phyloP scores from a whole-genome alignment of 805 yeast species.

The Blastobotrys americana region DNA sequence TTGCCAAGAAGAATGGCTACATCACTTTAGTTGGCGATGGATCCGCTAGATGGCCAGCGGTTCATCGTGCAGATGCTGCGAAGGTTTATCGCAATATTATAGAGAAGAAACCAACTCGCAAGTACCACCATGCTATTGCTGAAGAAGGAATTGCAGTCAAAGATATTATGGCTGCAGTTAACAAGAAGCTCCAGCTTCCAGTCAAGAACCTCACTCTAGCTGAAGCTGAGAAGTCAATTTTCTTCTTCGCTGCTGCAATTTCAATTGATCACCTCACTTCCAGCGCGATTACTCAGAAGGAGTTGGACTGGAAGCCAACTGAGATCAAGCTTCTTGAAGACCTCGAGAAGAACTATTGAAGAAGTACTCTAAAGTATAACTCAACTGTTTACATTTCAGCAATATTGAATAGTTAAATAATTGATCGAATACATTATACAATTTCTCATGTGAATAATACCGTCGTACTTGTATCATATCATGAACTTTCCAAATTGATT shows the following conservation, averaged over 20 bases:
- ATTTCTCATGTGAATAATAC: too few species aligned
- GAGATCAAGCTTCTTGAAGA: slow-evolving; percentile 2
- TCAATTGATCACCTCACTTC: neutral
- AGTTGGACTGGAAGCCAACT: slow-evolving; percentile 9
- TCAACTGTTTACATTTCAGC: too few species aligned
- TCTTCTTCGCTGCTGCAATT: neutral
- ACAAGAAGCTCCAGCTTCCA: slow-evolving; percentile 8
- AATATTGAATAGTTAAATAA: too few species aligned
- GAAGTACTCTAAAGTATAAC: too few species aligned
- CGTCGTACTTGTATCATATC: too few species aligned
- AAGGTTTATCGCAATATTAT: slow-evolving; percentile 25
- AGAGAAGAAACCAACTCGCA: slow-evolving; percentile 26
- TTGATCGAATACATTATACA: too few species aligned
- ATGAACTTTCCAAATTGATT: too few species aligned
- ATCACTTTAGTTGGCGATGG: slow-evolving; percentile 35
- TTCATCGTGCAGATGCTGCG: slow-evolving; percentile 32
- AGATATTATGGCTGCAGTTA: slow-evolving; percentile 27
- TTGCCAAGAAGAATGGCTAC: slow-evolving; percentile 22
- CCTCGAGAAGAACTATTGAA: slow-evolving; percentile 3
- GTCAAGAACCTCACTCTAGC: neutral
- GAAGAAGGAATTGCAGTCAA: slow-evolving; percentile 24
- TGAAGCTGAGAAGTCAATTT: slow-evolving; percentile 2
- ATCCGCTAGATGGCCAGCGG: slow-evolving; percentile 30
- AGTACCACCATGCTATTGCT: slow-evolving; percentile 24
- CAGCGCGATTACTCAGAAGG: slow-evolving; percentile 4